These are phyloP conservation scores for Cinnamomum micranthum DNA, from an alignment of 164 flowering plant species.

Conservation along the genomic window DNA sequence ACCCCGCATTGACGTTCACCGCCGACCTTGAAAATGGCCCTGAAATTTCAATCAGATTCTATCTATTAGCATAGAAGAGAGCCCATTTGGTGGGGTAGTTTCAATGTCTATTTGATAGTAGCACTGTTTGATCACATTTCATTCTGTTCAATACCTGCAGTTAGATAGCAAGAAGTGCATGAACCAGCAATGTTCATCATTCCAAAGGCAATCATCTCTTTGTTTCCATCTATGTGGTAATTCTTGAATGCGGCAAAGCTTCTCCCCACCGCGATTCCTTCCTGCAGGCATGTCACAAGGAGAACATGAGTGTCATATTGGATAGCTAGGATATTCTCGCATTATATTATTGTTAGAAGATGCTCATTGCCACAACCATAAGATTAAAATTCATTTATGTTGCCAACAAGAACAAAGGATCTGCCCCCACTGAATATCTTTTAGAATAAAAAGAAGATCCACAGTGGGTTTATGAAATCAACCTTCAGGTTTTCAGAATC, in stretches of 20 bases:
- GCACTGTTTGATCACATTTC: neutral
- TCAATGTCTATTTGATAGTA: neutral
- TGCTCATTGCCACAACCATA: no score
- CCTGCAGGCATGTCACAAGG: slow-evolving; percentile 38
- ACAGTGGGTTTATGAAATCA: no score
- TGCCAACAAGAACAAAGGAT: neutral
- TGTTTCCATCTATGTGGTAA: slow-evolving; percentile 92
- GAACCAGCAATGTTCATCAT: slow-evolving; percentile 88
- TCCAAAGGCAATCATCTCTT: slow-evolving; percentile 93
- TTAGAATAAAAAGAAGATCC: no score
- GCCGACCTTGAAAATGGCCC: slow-evolving; percentile 78
- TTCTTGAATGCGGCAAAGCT: slow-evolving; percentile 87
- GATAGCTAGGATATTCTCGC: neutral
- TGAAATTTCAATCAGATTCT: slow-evolving; percentile 15
- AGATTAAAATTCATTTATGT: no score
- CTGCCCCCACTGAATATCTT: neutral
- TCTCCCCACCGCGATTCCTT: slow-evolving; percentile 88
- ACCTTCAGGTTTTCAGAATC: no score
- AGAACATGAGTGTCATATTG: neutral
- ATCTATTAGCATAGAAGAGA: neutral
- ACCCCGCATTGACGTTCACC: slow-evolving; percentile 80
- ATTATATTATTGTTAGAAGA: no score
- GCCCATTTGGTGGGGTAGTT: neutral
- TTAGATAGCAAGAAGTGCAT: slow-evolving; percentile 76
- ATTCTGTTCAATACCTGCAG: slow-evolving; percentile 46